Percentiles rank a stretch among this genome's conserved stretches.
Conservation (phyloP, 1,284 basidiomycete genomes). For the Rhodotorula sp. region DNA sequence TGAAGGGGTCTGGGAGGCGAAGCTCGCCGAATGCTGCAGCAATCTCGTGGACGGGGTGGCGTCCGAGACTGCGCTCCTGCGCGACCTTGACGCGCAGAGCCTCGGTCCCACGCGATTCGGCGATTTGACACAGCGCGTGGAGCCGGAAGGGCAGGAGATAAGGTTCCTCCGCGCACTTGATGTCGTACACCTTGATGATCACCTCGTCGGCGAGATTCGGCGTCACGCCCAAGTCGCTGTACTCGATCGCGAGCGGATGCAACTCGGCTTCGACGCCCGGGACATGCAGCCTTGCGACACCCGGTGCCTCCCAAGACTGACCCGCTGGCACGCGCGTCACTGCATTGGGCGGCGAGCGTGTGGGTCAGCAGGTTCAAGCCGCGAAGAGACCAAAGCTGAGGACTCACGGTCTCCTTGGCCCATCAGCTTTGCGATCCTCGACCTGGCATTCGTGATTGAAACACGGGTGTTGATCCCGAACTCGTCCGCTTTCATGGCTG, state of each 20-base stretch:
- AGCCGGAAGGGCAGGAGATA: slow-evolving; percentile 5
- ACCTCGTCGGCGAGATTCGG: slow-evolving; percentile 29
- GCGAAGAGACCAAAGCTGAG: background rate
- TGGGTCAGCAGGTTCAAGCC: fast-evolving
- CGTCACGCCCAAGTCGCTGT: slow-evolving; percentile 25
- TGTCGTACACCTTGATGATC: slow-evolving; percentile 20
- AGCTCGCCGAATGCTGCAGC: slow-evolving; percentile 26
- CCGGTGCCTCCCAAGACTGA: background rate
- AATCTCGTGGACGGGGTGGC: slow-evolving; percentile 16
- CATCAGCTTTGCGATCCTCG: background rate
- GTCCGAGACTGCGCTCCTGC: slow-evolving; percentile 16
- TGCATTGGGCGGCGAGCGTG: background rate
- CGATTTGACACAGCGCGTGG: slow-evolving; percentile 17
- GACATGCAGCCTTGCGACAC: background rate
- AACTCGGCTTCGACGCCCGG: background rate
- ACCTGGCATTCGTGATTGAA: background rate
- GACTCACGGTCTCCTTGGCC: slow-evolving; percentile 27
- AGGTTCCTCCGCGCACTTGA: background rate
- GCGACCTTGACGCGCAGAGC: slow-evolving; percentile 19
- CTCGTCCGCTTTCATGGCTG: too few relatives aligned
- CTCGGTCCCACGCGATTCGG: slow-evolving; percentile 9
- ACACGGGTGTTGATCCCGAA: slow-evolving; percentile 2
- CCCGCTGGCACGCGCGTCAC: slow-evolving; percentile 6
- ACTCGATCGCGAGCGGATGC: slow-evolving; percentile 16
- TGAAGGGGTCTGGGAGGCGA: slow-evolving; percentile 58